Evolutionary conservation across 345 rosid species (phyloP).

Genomic region (Theobroma cacao): DNA sequence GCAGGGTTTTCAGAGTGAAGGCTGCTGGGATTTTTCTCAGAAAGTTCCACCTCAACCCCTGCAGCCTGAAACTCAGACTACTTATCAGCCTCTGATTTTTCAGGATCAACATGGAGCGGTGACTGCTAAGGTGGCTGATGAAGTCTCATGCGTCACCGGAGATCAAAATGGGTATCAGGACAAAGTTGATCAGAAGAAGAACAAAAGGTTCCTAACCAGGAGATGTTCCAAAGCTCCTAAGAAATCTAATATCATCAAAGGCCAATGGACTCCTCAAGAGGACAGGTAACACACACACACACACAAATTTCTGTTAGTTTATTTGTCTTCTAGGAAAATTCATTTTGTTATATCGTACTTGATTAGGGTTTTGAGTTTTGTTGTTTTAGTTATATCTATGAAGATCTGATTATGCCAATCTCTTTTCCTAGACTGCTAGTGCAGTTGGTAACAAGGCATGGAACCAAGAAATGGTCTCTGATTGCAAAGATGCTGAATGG

Average conservation of each 20-base stretch:
- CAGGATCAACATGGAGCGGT: not conserved
- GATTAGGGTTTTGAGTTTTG: not conserved
- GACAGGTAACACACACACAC: constrained; percentile 35
- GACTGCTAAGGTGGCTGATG: constrained; percentile 12
- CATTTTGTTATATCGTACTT: not conserved
- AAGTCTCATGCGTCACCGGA: constrained; percentile 21
- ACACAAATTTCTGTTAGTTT: not conserved
- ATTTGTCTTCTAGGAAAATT: not conserved
- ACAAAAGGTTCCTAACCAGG: constrained; percentile 20
- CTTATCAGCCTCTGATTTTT: not conserved
- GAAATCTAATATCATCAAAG: constrained; percentile 46
- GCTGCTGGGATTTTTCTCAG: constrained; percentile 15
- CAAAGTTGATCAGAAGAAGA: constrained; percentile 16
- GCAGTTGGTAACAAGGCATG: constrained; percentile 48
- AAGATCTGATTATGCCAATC: not conserved
- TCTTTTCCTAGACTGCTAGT: constrained; percentile 40
- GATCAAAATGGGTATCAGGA: constrained; percentile 16
- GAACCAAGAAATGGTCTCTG: constrained; percentile 67
- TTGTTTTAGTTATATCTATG: not conserved
- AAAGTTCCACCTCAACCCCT: not conserved
- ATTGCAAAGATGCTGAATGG: constrained; percentile 59
- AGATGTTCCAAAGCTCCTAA: constrained; percentile 22
- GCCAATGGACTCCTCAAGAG: constrained; percentile 68
- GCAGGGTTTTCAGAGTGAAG: constrained; percentile 13
- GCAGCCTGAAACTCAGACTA: not conserved